These are phyloP conservation scores for Bertia moriformis DNA, from an alignment of 2,329 filamentous ascomycete species.

Conservation along the genomic window DNA sequence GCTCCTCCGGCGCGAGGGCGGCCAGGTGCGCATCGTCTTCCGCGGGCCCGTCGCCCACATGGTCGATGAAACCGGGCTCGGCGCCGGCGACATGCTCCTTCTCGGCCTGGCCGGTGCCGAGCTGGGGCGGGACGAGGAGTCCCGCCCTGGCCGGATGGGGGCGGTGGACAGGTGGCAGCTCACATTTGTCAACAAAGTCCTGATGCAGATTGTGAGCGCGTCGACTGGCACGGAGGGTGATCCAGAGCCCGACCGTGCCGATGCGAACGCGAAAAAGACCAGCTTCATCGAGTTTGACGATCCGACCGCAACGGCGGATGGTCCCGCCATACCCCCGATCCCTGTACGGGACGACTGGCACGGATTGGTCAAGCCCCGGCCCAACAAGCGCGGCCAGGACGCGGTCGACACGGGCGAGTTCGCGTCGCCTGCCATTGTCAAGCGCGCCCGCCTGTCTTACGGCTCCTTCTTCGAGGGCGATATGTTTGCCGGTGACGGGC, in stretches of 20 bases:
- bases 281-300: not conserved
- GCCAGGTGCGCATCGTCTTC: constrained; percentile 71
- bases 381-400: constrained; percentile 19
- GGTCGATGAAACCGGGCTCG: constrained; percentile 51
- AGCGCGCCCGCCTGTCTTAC: constrained; percentile 54
- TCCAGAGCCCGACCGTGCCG: too few relatives aligned
- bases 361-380: constrained; percentile 8
- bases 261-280: too few relatives aligned
- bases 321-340: constrained; percentile 6
- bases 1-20: constrained; percentile 66
- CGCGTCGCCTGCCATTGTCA: constrained; percentile 68
- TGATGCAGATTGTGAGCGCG: too few relatives aligned
- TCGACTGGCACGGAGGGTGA: too few relatives aligned
- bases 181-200: constrained; percentile 33
- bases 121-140: constrained; percentile 41
- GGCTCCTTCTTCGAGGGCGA: constrained; percentile 54
- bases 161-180: constrained; percentile 43
- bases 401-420: constrained; percentile 36
- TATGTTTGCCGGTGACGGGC: too few relatives aligned
- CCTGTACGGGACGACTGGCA: constrained; percentile 7
- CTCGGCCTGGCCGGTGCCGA: constrained; percentile 55
- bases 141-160: constrained; percentile 29
- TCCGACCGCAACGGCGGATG: too few relatives aligned
- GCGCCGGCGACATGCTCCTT: constrained; percentile 64
- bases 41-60: constrained; percentile 54